phyloP scores from a whole-genome alignment of 2,329 filamentous ascomycete genomes.

The Neurospora sp. region DNA sequence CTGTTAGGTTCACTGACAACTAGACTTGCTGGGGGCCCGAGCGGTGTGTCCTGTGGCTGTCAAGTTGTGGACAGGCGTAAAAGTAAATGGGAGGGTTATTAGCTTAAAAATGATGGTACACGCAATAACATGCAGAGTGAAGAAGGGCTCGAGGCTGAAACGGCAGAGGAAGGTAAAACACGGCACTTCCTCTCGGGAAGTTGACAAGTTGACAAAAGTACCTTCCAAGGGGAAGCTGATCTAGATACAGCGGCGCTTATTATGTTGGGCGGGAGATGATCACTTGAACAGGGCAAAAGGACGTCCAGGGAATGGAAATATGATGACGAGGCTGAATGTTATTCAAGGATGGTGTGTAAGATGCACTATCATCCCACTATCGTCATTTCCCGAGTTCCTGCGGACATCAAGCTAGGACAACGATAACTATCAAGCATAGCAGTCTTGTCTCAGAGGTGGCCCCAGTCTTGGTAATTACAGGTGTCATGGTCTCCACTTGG shows the following conservation, averaged over 20 bases:
- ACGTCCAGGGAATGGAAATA: neutral
- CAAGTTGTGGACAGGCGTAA: neutral
- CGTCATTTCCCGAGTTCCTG: rapidly evolving
- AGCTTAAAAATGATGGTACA: neutral
- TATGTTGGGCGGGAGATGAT: neutral
- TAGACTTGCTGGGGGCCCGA: neutral
- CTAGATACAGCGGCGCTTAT: neutral
- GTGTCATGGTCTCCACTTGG: neutral
- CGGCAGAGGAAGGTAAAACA: neutral
- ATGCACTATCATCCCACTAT: neutral
- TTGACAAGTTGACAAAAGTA: neutral
- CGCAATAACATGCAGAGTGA: neutral
- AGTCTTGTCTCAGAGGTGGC: neutral
- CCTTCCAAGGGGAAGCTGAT: neutral
- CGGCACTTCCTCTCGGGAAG: neutral
- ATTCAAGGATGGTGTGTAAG: neutral
- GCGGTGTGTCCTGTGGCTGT: neutral
- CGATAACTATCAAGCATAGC: neutral
- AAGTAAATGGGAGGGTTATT: neutral
- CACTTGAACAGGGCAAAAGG: neutral
- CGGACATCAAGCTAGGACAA: rapidly evolving
- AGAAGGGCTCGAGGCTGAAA: neutral
- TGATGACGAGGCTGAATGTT: neutral
- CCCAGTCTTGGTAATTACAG: neutral
- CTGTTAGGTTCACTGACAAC: neutral